phyloP scores from a whole-genome alignment of 2,329 filamentous ascomycete species.

The Ophiocordyceps camponoti-leonardi region DNA sequence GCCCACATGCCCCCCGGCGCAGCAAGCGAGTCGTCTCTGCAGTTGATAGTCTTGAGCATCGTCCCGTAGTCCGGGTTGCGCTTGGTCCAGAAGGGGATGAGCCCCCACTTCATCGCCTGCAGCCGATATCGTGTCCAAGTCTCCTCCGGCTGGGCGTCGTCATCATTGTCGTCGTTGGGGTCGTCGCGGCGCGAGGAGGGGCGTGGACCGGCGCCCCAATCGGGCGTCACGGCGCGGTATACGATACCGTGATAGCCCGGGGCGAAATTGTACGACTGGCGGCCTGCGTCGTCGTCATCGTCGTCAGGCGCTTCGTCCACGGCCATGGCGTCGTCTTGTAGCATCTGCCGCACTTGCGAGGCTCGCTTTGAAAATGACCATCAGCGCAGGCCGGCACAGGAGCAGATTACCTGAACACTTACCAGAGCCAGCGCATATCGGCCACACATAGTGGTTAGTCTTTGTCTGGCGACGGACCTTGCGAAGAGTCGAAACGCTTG shows the following conservation, averaged over 20 bases:
- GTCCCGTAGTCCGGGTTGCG: conserved; percentile 60
- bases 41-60: conserved; percentile 85
- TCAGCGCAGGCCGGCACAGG: not conserved
- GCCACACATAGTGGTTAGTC: conserved; percentile 15
- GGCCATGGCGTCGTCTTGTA: conserved; percentile 58
- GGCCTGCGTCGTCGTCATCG: conserved; percentile 38
- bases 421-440: conserved; percentile 19
- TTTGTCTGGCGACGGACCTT: too few relatives aligned
- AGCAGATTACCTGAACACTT: conserved; percentile 1
- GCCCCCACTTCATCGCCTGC: conserved; percentile 90
- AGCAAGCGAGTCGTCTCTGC: conserved; percentile 70
- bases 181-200: conserved; percentile 1
- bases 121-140: conserved; percentile 50
- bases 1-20: conserved; percentile 75
- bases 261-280: conserved; percentile 83
- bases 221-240: conserved; percentile 59
- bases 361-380: conserved; percentile 40
- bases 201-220: conserved; percentile 33
- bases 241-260: conserved; percentile 75
- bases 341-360: conserved; percentile 54
- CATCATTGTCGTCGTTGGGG: too few relatives aligned
- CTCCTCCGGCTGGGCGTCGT: conserved; percentile 1
- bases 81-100: conserved; percentile 89
- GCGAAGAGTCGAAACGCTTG: too few relatives aligned
- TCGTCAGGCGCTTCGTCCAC: conserved; percentile 45